Base-by-base conservation (phyloP, 2,329 filamentous ascomycete species). In the Aspergillus ochraceus region DNA sequence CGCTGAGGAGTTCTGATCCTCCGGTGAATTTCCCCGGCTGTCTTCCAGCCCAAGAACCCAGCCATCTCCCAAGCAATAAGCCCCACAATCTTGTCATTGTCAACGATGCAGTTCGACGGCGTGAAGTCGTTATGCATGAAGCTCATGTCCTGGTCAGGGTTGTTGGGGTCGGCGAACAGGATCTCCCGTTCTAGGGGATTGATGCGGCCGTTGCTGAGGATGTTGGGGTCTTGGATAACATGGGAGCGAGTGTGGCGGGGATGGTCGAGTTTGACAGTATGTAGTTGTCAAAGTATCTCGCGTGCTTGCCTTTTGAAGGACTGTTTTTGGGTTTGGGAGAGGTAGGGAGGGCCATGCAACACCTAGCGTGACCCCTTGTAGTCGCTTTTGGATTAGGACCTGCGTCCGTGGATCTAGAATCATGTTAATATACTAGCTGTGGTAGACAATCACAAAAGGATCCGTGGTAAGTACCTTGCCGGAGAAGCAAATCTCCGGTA, bases 31-130 rank as follows among this genome's bases (percentile, higher is more conserved):
- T 66, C 60, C 2, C 60, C 64, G 8, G 68, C 70, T 0, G 64
- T 65, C 51, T 66, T 70, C 70, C 67, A 72, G 4, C 70, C 68
- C 59, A 71, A 70, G 46, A 60, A 77, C 1, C 77, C 76, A 46
- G 77, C 76, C 76, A 79, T 79, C 64, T 79, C 77, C 76, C 75
- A 79, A 57, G 79, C 74, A 57, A 77, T 60, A 22, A 80, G 64
- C 4, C 72, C 77, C 1, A 78, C 72, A 47, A 80, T 76, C 60
- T 58, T 76, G 60, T 71, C 74, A 55, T 76, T 63, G 46, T 78
- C 64, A 4, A 79, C 75, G 32, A 78, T 78, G 59, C 59, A 68
- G 60, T 78, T 78, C 2, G 74, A 77, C 32, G 52, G 10, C n/a
- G 65, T 72, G 26, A 79, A 71, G 57, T 78, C 73, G 55, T 79